Evolutionary conservation across 1,139 yeast genomes (phyloP), one percentile per base, ranked within the genome.

Genomic region (Yamadazyma atlantica): DNA sequence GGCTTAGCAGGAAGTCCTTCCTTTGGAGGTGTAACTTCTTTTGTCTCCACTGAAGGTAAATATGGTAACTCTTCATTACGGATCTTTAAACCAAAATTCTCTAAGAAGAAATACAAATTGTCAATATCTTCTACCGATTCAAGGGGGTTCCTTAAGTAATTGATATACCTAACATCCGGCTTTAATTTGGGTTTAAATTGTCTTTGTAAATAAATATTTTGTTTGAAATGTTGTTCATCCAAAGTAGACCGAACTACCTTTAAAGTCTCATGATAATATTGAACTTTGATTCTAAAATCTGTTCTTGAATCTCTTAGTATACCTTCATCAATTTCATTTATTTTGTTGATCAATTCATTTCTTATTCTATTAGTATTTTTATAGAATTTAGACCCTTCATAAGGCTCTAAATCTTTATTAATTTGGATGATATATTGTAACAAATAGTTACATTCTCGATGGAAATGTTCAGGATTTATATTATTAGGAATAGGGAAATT

Each of bases 261-360:
- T 13, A 65, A 58, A 24, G 57, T 58, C 4, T 46, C 45, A 19
- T 63, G 63, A 37, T 56, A 64, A 26, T 43, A 40, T n/a, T 52
- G 51, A n/a, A 60, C 58, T 17, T 58, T 56, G 18, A 48, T 40
- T 15, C 54, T 59, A 39, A 64, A 64, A 8, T 50, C 57, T 8
- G 39, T 49, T 38, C 48, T 55, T 7, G 54, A 44, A 29, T 50
- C 62, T 42, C 40, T 42, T 50, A 55, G 43, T n/a, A 60, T 50
- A 4, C 46, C 37, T 31, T 69, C 75, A 16, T 64, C 54, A 4
- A 64, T 53, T 27, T 55, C 55, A 47, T 70, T 69, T 28, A 69
- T 60, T 22, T 44, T 49, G 18, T 53, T 51, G 16, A 70, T 58
- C 26, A 66, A 38, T n/a, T 50, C 48, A 45, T 69, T 67, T 29